Base-by-base conservation (phyloP, 2,329 filamentous ascomycete species). In the Waltergamsia citrina region DNA sequence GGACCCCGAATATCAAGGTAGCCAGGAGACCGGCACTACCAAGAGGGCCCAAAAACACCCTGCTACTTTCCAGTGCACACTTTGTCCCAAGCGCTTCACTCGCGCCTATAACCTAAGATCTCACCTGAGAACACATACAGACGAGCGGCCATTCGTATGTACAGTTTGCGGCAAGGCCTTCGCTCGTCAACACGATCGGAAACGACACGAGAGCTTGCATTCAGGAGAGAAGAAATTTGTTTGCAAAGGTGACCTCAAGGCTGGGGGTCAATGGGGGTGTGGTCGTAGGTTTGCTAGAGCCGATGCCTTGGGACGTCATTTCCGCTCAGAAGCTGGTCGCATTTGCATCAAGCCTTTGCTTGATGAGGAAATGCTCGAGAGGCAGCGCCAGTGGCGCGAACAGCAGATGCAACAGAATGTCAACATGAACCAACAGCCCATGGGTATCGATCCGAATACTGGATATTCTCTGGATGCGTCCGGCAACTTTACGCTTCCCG, bases 141-240 rank as follows among this genome's bases (percentile, higher is more conserved):
- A 98, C 50, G 92, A 98, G 64, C 76, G 92, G 31, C 92, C 92
- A 0, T 98, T 96, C 50, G 90, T 96, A 3, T 98, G 92, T 53
- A 95, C 85, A 0, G 86, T 96, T 7, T 98, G 92, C 47, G 85
- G 86, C 34, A 98, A 98, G 58, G 92, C 92, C 0, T 98, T 98
- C 60, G 92, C 92, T 6, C 81, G 92, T 18, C 92, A 98, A 53
- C 92, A 98, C 53, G 92, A 98, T 54, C 81, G 92, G 29, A 98
- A 98, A 60, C 81, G 92, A 25, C 92, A 98, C 57, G 92, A 98
- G 61, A 88, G 90, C 25, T 65, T 98, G 27, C 92, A 98, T 52
- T 93, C 85, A 0, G 92, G 92, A 27, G 92, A 98, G 63, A 98
- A 96, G 74, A 96, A 94, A 53, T 98, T 96, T 53, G 85, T 96